Evolutionary conservation across 2,329 filamentous ascomycete species (phyloP), one percentile per base, ranked within the genome.

Genomic region (Dothidotthia symphoricarpi): DNA sequence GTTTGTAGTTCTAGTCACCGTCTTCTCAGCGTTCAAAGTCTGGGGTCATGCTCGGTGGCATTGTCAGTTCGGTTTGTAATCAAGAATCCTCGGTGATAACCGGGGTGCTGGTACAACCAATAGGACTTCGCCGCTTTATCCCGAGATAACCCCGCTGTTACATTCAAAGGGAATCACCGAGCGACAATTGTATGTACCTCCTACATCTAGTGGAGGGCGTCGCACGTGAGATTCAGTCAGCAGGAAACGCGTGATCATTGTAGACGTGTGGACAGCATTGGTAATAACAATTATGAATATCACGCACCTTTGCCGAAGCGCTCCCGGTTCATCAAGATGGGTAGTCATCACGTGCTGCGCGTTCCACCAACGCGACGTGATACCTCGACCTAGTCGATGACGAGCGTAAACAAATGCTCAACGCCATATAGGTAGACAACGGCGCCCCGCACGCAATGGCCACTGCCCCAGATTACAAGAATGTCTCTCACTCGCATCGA

Each of bases 401-500:
- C 40, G 29, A 43, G 38, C 45, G 41, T 54, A 49, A 57, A 53
- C 51, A 51, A 50, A 48, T 36, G 43, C 47, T 31, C 33, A 38
- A 36, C 33, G 41, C n/a, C n/a, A n/a, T n/a, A n/a, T n/a, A n/a
- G n/a, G n/a, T n/a, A 22, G 19, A 22, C 45, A 49, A 25, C 49
- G 49, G 53, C 57, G 53, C 56, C 46, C 53, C 45, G 32, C 44
- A 51, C 45, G 42, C 53, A 31, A 62, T 57, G 35, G 69, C 85
- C 43, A 83, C 83, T 38, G 73, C 87, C 25, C 86, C 87, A 13
- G 86, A 85, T 31, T 81, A 80, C 34, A 81, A 81, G 39, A 81
- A 83, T 50, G 77, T 93, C 33, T 77, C 83, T n/a, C 83, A 86
- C 34, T 76, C 79, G 17, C 74, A 88, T 48, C 82, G 82, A 53